A percentile compares a stretch with the other conserved stretches of the same genome.
Evolutionary conservation across 129 eudicot species (phyloP).

Genomic region (Tanacetum coccineum): DNA sequence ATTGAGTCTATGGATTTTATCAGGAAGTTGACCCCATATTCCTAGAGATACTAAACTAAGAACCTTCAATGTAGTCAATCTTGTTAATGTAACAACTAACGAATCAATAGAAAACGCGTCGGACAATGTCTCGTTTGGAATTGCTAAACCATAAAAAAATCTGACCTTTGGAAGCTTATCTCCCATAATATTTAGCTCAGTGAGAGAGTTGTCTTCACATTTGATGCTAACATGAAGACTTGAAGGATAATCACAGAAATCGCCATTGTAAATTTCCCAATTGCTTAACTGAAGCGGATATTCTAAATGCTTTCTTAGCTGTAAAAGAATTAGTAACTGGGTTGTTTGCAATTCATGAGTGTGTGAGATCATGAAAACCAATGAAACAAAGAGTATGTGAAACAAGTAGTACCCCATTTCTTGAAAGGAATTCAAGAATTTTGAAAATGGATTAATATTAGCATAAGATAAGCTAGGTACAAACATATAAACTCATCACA

Average conservation of each 20-base stretch:
- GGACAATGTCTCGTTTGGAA: constrained; percentile 64
- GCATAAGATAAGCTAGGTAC: constrained; percentile 1
- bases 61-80: constrained; percentile 64
- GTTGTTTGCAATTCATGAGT: constrained; percentile 52
- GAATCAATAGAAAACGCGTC: constrained; percentile 73
- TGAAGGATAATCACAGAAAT: constrained; percentile 51
- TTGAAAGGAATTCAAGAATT: constrained; percentile 19
- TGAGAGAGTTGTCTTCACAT: constrained; percentile 50
- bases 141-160: constrained; percentile 52
- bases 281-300: constrained; percentile 47
- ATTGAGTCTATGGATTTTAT: constrained; percentile 65
- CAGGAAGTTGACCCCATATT: constrained; percentile 86
- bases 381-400: constrained; percentile 35
- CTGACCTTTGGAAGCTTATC: constrained; percentile 48
- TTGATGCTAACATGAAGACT: constrained; percentile 48
- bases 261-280: constrained; percentile 53
- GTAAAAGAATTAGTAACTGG: constrained; percentile 58
- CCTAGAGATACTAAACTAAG: constrained; percentile 77
- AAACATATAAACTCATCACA: not conserved
- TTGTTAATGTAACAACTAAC: constrained; percentile 71
- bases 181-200: constrained; percentile 73
- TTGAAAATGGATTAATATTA: constrained; percentile 6
- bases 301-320: constrained; percentile 74
- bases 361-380: constrained; percentile 41
- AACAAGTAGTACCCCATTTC: constrained; percentile 36